These are phyloP conservation scores for Lachancea dasiensis DNA, from an alignment of 805 yeast species.

Conservation along the genomic window DNA sequence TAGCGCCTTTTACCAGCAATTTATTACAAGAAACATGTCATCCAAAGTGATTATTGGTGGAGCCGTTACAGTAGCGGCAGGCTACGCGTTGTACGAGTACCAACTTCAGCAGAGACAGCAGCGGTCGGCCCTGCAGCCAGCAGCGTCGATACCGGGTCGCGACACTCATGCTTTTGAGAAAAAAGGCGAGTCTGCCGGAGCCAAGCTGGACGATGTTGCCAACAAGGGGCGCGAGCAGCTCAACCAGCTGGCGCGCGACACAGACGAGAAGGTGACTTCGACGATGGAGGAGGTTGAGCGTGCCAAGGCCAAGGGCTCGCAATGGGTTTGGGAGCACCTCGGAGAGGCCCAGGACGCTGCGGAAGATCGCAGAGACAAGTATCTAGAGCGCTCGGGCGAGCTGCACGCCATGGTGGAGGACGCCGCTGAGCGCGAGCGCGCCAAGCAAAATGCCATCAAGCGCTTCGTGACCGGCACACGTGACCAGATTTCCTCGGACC, in stretches of 20 bases:
- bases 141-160: conserved; percentile 1
- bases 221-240: conserved; percentile 8
- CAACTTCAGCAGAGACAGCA: conserved; percentile 18
- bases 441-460: conserved; percentile 7
- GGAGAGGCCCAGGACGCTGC: conserved; percentile 7
- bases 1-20: too few relatives aligned
- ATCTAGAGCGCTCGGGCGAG: conserved; percentile 8
- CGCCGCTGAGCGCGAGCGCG: conserved; percentile 5
- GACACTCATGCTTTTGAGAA: conserved; percentile 9
- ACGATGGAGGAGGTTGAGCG: conserved; percentile 11
- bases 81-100: conserved; percentile 23
- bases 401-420: conserved; percentile 8
- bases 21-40: too few relatives aligned
- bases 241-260: conserved; percentile 6
- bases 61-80: conserved; percentile 26
- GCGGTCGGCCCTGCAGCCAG: conserved; percentile 10
- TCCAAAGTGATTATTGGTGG: conserved; percentile 24
- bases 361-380: conserved; percentile 9
- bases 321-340: conserved; percentile 12
- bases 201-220: conserved; percentile 10
- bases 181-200: conserved; percentile 10
- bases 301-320: conserved; percentile 10
- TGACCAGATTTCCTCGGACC: conserved; percentile 9
- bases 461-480: conserved; percentile 8
- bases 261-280: conserved; percentile 11